Base-by-base conservation (phyloP, 495 filamentous ascomycete species). In the Cenococcum geophilum region DNA sequence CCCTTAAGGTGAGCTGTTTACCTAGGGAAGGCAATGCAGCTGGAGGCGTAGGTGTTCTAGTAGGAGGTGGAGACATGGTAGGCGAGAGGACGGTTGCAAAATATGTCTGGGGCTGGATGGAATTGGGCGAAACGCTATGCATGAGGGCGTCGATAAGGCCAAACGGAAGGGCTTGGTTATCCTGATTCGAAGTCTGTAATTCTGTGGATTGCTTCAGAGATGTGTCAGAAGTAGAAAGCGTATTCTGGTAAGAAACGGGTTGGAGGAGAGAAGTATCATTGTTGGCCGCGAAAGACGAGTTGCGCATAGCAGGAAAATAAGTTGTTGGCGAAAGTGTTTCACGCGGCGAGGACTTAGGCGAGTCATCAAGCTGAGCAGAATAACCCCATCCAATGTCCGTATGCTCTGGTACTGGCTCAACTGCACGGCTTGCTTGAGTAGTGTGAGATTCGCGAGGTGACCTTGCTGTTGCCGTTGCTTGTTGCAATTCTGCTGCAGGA, bases 331-430 rank as follows among this genome's bases (percentile, higher is more conserved):
- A 32, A 4, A 53, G 47, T 20, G 18, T n/a, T 11, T 59, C 57
- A 1, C 53, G 16, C 23, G 49, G 51, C 10, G 21, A 16, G 16
- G 49, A 23, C 18, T 32, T 11, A 20, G 25, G 23, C 0, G 63
- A 47, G 12, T 54, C 54, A 10, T 62, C 42, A 1, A 16, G 27
- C 10, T 52, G 40, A 4, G 58, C 54, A 2, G 58, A 36, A 43
- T 68, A 64, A 20, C 61, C 65, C 65, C 61, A 64, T 20, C 65
- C 61, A 20, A 68, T 47, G 20, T 63, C 51, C 5, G 55, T 57
- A 27, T 58, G 47, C 21, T 22, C 35, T 20, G 20, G 21, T 1
- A 34, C 23, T 27, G 51, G 42, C 12, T n/a, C n/a, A 20, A 21
- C 25, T 4, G 37, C 11, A 40, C 6, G n/a, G 16, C 12, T 50